Evolutionary conservation across 2,329 filamentous ascomycete genomes (phyloP), one percentile per base, ranked within the genome.

Genomic region (Fusarium burgessii): DNA sequence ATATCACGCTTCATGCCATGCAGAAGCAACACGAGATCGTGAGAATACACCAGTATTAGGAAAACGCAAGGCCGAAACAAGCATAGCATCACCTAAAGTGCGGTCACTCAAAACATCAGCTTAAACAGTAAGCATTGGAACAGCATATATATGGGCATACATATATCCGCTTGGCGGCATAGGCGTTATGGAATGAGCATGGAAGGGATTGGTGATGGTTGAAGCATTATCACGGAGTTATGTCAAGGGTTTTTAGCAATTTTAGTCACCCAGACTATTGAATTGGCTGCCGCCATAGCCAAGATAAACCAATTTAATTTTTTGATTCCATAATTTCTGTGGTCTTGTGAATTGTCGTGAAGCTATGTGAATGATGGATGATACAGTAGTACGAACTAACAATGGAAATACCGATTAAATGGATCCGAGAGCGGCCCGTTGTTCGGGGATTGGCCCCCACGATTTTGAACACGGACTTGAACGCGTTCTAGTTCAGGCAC

Each of bases 1-100:
- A 18, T 98, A 94, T 76, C 96, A 99, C 80, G 94, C 92, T 14
- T 97, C 91, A 58, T 99, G 96, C 79, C 93, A 95, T 79, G 89
- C 90, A 20, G 95, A 98, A 82, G 92, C 93, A 35, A 92, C 88
- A 38, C 91, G 90, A 77, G 90, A 92, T 71, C 86, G 87, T 11
- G 85, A 84, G 46, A 81, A 78, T 32, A 84, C 82, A 17, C 83
- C 88, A 17, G 84, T 92, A 32, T 78, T 93, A 72, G 91, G 91
- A 52, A 94, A 94, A 81, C 85, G 92, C 67, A 95, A 94, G 80
- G 91, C 91, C 51, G 92, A 93, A 83, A 88, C 88, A 74, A 82
- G 83, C 20, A 74, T 82, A 17, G 72, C 77, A 32, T 81, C 79
- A 14, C 80, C 80, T 13, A 82, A 82, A 66, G 74, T 81, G 20